Base-by-base conservation (phyloP, 306 rosid genomes). In the Vigna hirtella region DNA sequence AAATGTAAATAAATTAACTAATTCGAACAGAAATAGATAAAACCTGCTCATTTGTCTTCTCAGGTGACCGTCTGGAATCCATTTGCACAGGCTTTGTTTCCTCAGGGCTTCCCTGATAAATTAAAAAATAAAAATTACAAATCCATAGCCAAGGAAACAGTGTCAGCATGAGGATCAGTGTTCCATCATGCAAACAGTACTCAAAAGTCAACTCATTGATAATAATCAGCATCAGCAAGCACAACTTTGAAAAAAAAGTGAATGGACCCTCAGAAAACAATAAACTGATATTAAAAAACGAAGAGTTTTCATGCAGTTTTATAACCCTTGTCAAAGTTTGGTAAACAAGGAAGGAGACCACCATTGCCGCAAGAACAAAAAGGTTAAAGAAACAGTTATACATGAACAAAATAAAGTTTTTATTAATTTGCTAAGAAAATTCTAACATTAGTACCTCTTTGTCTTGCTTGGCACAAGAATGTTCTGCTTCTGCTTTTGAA, bases 41-140 rank as follows among this genome's bases (percentile, higher is more conserved):
- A 68, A 89, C 96, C 93, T 91, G 91, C 70, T 67, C 89, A 74
- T 73, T 74, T 42, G 69, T 70, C 66, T 51, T 72, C 78, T 73
- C 34, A 20, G 86, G 81, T 30, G 86, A 70, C 20, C 70, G 77
- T 70, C 70, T 75, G 49, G 83, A 79, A 63, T 86, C 85, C 74
- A 86, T 20, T 72, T 57, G 63, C 56, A 69, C 45, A 51, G 89
- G 89, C 81, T 89, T 89, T 42, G 24, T 77, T 80, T 87, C 93
- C 67, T 67, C 85, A 16, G 84, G 86, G 82, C 83, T 86, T 76
- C 72, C 82, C 96, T 89, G 86, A 49, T 55, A 62, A 67, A 26
- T 18, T 6, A 22, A 47, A 74, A 36, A 69, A 14, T 10, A 73
- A 58, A 17, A 57, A 50, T 51, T 24, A 36, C 78, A 8, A 63